Evolutionary conservation across 1,284 basidiomycete genomes (phyloP).

Genomic region (Fistulinella cinereoalba): DNA sequence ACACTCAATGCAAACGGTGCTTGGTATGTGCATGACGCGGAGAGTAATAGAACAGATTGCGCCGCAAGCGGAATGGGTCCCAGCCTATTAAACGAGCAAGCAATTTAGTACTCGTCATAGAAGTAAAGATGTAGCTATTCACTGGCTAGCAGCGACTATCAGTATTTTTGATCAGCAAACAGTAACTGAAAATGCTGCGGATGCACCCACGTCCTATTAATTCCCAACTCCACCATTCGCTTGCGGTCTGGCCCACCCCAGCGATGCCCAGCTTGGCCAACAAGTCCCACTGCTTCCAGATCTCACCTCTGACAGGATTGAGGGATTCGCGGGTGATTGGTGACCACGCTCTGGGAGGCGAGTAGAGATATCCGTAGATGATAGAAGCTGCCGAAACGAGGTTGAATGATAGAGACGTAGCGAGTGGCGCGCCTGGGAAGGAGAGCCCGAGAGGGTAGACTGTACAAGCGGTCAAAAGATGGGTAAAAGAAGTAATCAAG

Average conservation of each 20-base stretch:
- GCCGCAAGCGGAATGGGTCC: slow-evolving; percentile 65
- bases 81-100: slow-evolving; percentile 36
- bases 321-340: slow-evolving; percentile 24
- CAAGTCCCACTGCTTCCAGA: slow-evolving; percentile 72
- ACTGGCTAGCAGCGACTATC: slow-evolving; percentile 60
- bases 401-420: slow-evolving; percentile 88
- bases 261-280: slow-evolving; percentile 75
- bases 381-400: slow-evolving; percentile 71
- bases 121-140: slow-evolving; percentile 16
- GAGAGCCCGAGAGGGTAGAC: slow-evolving; percentile 81
- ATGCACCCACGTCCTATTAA: slow-evolving; percentile 53
- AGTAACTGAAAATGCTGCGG: not conserved
- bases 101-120: not conserved
- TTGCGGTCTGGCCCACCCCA: slow-evolving; percentile 67
- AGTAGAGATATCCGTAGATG: slow-evolving; percentile 70
- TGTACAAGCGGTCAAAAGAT: slow-evolving; percentile 42
- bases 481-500: slow-evolving; percentile 3
- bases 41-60: slow-evolving; percentile 75
- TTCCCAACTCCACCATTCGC: slow-evolving; percentile 95
- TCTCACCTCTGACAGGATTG: slow-evolving; percentile 66
- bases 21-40: slow-evolving; percentile 78
- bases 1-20: slow-evolving; percentile 81
- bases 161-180: not conserved
- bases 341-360: slow-evolving; percentile 72
- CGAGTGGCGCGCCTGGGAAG: slow-evolving; percentile 91